Conservation (phyloP, 2,329 filamentous ascomycete species). For the Pseudogymnoascus sp. region DNA sequence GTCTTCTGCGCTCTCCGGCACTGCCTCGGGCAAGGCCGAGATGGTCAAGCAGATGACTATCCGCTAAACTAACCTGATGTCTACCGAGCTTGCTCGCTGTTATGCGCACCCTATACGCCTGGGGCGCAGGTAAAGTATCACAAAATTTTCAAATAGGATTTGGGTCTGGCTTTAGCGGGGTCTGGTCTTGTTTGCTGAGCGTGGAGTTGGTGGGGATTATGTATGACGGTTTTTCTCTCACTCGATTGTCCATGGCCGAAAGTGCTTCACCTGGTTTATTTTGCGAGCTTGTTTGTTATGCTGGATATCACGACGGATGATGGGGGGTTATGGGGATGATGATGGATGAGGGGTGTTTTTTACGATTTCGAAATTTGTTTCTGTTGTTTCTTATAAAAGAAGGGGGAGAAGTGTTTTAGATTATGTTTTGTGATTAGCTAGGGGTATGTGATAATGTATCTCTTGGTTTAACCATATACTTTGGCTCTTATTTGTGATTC, state of each 20-base stretch:
- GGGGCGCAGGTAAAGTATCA: slow-evolving; percentile 27
- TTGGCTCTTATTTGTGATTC: neutral
- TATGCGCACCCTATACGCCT: slow-evolving; percentile 8
- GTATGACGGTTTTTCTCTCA: slow-evolving; percentile 31
- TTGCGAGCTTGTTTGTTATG: slow-evolving; percentile 24
- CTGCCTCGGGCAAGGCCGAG: slow-evolving; percentile 69
- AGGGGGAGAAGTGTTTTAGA: neutral
- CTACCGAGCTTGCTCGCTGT: slow-evolving; percentile 25
- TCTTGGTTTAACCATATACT: neutral
- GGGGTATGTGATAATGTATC: slow-evolving; percentile 4
- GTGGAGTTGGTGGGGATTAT: slow-evolving; percentile 42
- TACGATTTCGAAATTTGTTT: neutral
- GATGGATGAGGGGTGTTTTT: neutral
- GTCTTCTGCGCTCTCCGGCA: slow-evolving; percentile 57
- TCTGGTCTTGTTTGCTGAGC: slow-evolving; percentile 39
- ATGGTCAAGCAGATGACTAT: slow-evolving; percentile 96
- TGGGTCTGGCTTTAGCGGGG: slow-evolving; percentile 35
- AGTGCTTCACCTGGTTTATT: slow-evolving; percentile 34
- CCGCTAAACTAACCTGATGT: slow-evolving; percentile 47
- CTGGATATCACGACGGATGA: slow-evolving; percentile 18
- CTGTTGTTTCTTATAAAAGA: neutral
- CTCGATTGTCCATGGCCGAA: slow-evolving; percentile 43
- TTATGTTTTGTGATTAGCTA: slow-evolving; percentile 10
- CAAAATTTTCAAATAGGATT: slow-evolving; percentile 23
- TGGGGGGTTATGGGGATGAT: slow-evolving; percentile 17